Evolutionary conservation across 148 eudicot species (phyloP).

Genomic region (Vaccinium corymbosum): DNA sequence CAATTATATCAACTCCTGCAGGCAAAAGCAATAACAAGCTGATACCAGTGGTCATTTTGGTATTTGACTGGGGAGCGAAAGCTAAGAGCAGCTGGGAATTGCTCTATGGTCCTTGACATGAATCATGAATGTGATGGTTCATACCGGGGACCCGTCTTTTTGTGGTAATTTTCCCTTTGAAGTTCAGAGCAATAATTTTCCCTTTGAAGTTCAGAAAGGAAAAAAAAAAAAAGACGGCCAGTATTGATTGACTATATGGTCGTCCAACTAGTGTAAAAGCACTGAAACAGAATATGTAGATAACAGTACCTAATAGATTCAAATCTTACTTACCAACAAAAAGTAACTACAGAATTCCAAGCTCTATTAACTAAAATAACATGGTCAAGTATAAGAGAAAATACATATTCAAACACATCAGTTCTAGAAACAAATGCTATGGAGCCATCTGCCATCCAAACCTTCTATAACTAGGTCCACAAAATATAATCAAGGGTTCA

Average conservation of each 20-base stretch:
- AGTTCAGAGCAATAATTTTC: background rate
- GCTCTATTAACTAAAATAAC: background rate
- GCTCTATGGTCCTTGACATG: background rate
- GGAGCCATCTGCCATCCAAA: slow-evolving; percentile 11
- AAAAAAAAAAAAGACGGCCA: background rate
- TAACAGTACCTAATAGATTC: background rate
- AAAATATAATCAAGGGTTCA: background rate
- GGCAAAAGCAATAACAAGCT: slow-evolving; percentile 7
- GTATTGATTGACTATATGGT: background rate
- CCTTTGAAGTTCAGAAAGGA: background rate
- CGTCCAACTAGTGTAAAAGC: background rate
- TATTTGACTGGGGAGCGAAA: background rate
- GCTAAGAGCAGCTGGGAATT: background rate
- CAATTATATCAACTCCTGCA: background rate
- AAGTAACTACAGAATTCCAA: background rate
- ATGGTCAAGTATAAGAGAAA: background rate
- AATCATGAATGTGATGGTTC: background rate
- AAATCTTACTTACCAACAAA: background rate
- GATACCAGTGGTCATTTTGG: background rate
- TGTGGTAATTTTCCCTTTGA: background rate
- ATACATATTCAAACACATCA: background rate
- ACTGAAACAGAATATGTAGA: background rate
- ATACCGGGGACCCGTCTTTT: background rate
- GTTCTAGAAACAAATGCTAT: background rate
- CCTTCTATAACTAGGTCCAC: background rate